phyloP scores from a whole-genome alignment of 2,329 filamentous ascomycete genomes.

The Xylariaceae sp. region DNA sequence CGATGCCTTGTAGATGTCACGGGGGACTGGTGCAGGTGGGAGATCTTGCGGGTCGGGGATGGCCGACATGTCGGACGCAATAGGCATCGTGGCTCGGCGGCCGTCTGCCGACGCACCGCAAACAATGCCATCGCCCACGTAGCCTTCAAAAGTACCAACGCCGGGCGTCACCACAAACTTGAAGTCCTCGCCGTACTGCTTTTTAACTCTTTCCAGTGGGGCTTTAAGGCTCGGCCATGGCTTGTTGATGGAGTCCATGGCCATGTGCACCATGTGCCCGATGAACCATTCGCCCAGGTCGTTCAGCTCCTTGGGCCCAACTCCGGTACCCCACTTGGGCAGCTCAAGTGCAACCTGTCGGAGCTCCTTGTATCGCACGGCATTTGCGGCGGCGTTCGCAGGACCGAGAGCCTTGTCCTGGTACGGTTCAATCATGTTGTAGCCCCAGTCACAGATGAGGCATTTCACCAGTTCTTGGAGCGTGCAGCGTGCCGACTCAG shows the following conservation, averaged over 20 bases:
- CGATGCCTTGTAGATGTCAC: constrained; percentile 21
- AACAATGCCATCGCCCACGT: constrained; percentile 19
- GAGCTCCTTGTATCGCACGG: constrained; percentile 20
- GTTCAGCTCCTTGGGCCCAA: constrained; percentile 12
- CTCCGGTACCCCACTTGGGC: constrained; percentile 23
- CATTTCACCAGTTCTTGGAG: constrained; percentile 9
- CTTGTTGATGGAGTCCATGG: constrained; percentile 11
- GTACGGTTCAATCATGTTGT: constrained; percentile 19
- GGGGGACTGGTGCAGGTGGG: constrained; percentile 9
- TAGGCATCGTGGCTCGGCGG: constrained; percentile 19
- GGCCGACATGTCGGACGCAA: constrained; percentile 23
- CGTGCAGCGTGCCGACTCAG: constrained; percentile 7
- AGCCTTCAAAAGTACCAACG: constrained; percentile 24
- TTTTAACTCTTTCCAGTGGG: constrained; percentile 15
- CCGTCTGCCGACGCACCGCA: constrained; percentile 24
- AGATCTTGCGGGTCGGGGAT: constrained; percentile 19
- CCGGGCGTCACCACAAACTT: constrained; percentile 21
- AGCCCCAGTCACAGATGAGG: constrained; percentile 18
- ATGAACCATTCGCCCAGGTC: constrained; percentile 19
- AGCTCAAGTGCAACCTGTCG: constrained; percentile 16
- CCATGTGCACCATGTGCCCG: constrained; percentile 12
- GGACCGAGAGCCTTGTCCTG: constrained; percentile 13
- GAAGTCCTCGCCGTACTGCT: constrained; percentile 17
- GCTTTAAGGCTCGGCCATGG: constrained; percentile 11
- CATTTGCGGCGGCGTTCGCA: constrained; percentile 15